Evolutionary conservation across 1,284 basidiomycete species (phyloP), one percentile per base, ranked within the genome.

Genomic region (Phylloporus sp.): DNA sequence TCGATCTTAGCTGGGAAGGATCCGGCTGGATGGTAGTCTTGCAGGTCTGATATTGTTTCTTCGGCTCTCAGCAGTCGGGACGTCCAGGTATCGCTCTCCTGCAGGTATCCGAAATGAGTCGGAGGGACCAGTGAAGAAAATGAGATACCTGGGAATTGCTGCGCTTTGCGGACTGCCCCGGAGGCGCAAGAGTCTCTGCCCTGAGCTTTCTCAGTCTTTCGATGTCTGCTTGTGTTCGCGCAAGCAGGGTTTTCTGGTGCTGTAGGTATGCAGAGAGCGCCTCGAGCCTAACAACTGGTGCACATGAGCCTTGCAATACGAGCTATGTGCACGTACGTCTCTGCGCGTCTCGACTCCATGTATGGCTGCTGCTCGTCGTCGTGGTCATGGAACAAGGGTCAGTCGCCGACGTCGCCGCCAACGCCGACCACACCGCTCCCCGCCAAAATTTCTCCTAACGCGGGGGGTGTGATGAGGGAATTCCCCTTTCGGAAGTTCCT

Each of bases 191-290:
- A 8, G 78, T 75, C 52, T 80, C 74, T 32, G 66, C 71, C 61
- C 78, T 81, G 26, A 88, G 75, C 34, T 74, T 71, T 56, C 79
- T 80, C 28, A 91, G 78, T 28, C 80, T 76, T 55, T 81, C 82
- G 72, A 91, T 84, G 77, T 91, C 89, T 68, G 81, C 75, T 66
- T 84, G 82, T 39, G 88, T 88, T 34, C 82, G 81, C 53, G 81
- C 79, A 49, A 92, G 82, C 56, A 90, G 68, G 32, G 78, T 71
- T 73, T 77, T 83, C 74, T 92, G 90, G 47, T 81, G 79, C 63
- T 84, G 79, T 67, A 92, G 83, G 76, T 87, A 92, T 56, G 78
- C 77, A 70, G 86, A 82, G 67, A 92, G 86, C 79, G 87, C 87
- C 77, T 88, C 81, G 69, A 90, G 78, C 72, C 89, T 91, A 66